A percentile compares a stretch with the other conserved stretches of the same genome.
These are phyloP conservation scores for Xylariomycetidae sp. DNA, from an alignment of 2,329 filamentous ascomycete genomes.

Conservation along the genomic window DNA sequence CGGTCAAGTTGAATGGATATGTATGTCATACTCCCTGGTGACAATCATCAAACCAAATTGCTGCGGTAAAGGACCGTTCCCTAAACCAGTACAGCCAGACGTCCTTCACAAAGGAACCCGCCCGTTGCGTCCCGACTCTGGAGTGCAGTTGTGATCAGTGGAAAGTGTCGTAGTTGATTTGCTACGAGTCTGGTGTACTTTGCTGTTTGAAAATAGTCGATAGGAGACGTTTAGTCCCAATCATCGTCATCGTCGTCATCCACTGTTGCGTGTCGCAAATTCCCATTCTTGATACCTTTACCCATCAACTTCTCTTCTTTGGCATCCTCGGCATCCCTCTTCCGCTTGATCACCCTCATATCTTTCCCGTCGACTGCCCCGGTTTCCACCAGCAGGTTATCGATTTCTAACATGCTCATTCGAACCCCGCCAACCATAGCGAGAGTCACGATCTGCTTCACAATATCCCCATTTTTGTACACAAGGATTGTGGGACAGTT, in stretches of 20 bases:
- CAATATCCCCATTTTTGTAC: conserved; percentile 90
- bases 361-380: conserved; percentile 78
- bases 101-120: too few species aligned
- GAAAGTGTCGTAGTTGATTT: too few species aligned
- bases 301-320: conserved; percentile 52
- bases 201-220: too few species aligned
- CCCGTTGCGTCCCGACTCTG: too few species aligned
- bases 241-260: conserved; percentile 51
- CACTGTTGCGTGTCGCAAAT: conserved; percentile 37
- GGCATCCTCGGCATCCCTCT: conserved; percentile 55
- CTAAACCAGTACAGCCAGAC: too few species aligned
- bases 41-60: too few species aligned
- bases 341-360: conserved; percentile 64
- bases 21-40: too few species aligned
- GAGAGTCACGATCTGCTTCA: conserved; percentile 86
- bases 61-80: too few species aligned
- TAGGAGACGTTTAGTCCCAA: conserved; percentile 55
- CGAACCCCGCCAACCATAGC: conserved; percentile 69
- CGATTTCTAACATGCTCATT: conserved; percentile 69
- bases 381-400: conserved; percentile 74
- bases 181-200: background rate
- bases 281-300: conserved; percentile 49
- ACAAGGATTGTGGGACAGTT: conserved; percentile 94
- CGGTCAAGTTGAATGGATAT: too few species aligned
- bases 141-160: too few species aligned